Evolutionary conservation across 2,329 filamentous ascomycete genomes (phyloP).

Genomic region (Pseudomassariella vexata): DNA sequence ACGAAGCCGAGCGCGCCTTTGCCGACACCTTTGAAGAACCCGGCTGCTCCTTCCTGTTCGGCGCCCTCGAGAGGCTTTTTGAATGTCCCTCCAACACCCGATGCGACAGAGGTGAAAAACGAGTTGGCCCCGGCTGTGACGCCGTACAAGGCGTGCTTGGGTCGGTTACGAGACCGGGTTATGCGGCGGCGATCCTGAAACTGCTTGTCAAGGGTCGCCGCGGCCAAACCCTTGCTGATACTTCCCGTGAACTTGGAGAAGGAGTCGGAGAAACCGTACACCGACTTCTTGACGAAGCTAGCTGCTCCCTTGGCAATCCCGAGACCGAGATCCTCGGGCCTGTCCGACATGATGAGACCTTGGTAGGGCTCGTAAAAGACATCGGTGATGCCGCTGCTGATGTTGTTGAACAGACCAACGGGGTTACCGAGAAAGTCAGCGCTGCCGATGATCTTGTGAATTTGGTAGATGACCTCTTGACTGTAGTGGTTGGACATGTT

Average conservation of each 20-base stretch:
- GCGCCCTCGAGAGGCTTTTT: constrained; percentile 92
- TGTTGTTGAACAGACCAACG: constrained; percentile 95
- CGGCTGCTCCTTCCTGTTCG: constrained; percentile 87
- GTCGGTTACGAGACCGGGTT: constrained; percentile 84
- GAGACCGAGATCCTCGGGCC: constrained; percentile 88
- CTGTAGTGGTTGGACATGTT: constrained; percentile 94
- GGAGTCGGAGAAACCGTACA: constrained; percentile 95
- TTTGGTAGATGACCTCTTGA: constrained; percentile 90
- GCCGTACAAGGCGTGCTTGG: constrained; percentile 95
- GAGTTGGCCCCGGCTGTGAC: constrained; percentile 94
- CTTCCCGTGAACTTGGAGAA: constrained; percentile 97
- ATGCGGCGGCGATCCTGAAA: constrained; percentile 96
- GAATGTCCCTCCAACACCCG: constrained; percentile 87
- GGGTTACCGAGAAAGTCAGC: constrained; percentile 97
- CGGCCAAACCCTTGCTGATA: constrained; percentile 92
- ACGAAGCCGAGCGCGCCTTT: constrained; percentile 92
- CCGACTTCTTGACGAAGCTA: constrained; percentile 96
- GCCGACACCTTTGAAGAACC: constrained; percentile 96
- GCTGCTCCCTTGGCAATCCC: constrained; percentile 96
- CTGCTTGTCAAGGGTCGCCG: constrained; percentile 94
- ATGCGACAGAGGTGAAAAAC: constrained; percentile 86
- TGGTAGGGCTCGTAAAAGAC: constrained; percentile 99
- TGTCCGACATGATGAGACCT: constrained; percentile 91
- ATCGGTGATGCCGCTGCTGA: constrained; percentile 93
- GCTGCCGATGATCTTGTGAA: constrained; percentile 95